A percentile compares a stretch with the other conserved stretches of the same genome.
Conservation (phyloP, 2,329 filamentous ascomycete species). For the Raffaelea ambrosiae region DNA sequence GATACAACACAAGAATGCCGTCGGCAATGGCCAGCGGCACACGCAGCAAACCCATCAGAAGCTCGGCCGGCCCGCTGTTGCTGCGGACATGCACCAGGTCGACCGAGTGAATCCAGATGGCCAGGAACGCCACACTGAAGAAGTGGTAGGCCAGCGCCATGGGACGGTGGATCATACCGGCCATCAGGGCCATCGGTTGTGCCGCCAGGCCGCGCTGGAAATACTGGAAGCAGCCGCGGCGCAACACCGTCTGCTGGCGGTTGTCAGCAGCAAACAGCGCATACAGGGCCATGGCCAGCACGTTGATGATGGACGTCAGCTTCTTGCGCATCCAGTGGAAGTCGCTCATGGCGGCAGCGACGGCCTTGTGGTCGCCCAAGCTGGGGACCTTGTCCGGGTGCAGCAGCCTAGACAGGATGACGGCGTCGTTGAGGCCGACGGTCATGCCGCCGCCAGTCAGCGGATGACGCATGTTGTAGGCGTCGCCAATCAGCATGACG, state of each 20-base stretch:
- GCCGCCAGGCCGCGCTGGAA: constrained; percentile 71
- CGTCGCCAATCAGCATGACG: constrained; percentile 79
- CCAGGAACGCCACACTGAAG: constrained; percentile 81
- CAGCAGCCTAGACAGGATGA: constrained; percentile 67
- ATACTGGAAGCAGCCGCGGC: constrained; percentile 86
- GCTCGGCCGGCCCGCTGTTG: constrained; percentile 42
- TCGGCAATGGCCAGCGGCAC: constrained; percentile 58
- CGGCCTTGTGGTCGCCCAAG: constrained; percentile 57
- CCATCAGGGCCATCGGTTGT: constrained; percentile 73
- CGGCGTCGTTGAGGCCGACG: constrained; percentile 87
- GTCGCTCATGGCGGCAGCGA: constrained; percentile 58
- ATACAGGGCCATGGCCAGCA: constrained; percentile 93
- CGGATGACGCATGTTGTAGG: constrained; percentile 99
- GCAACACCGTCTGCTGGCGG: constrained; percentile 66
- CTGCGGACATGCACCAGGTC: constrained; percentile 26
- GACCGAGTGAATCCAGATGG: constrained; percentile 58
- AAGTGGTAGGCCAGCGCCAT: constrained; percentile 82
- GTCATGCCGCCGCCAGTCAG: constrained; percentile 98
- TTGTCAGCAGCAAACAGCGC: constrained; percentile 81
- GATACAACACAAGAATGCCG: constrained; percentile 65
- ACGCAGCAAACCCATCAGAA: constrained; percentile 49
- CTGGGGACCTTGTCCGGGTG: constrained; percentile 58
- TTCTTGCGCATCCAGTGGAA: constrained; percentile 88
- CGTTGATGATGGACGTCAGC: constrained; percentile 84
- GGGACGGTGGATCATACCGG: constrained; percentile 70